These are phyloP conservation scores for Nadsonia fulvescens DNA, from an alignment of 805 yeast species.

Conservation along the genomic window DNA sequence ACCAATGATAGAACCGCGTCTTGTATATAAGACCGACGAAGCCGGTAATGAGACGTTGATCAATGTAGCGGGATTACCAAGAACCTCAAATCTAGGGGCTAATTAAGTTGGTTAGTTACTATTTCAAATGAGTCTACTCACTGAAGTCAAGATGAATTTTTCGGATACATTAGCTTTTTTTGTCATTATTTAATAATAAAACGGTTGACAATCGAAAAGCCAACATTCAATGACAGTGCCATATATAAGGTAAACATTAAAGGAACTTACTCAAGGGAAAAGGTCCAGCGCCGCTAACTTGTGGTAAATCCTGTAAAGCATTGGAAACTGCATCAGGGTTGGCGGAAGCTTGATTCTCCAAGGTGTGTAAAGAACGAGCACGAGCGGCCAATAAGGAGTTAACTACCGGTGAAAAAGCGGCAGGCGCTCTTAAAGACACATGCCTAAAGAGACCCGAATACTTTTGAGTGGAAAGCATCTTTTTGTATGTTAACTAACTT, in stretches of 20 bases:
- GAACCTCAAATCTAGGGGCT: constrained; percentile 23
- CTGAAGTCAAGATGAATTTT: too few species aligned
- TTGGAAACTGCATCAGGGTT: constrained; percentile 8
- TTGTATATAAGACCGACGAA: constrained; percentile 21
- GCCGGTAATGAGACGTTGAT: constrained; percentile 27
- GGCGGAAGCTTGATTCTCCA: constrained; percentile 1
- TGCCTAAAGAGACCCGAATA: too few species aligned
- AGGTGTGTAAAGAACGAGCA: constrained; percentile 2
- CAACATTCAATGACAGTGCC: too few species aligned
- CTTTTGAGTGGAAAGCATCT: too few species aligned
- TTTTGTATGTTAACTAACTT: too few species aligned
- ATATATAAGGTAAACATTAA: too few species aligned
- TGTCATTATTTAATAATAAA: too few species aligned
- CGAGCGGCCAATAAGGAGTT: too few species aligned
- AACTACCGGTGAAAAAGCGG: too few species aligned
- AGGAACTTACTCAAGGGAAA: constrained; percentile 20
- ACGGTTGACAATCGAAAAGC: too few species aligned
- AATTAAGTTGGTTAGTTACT: background rate
- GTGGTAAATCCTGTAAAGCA: constrained; percentile 12
- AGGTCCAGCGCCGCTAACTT: constrained; percentile 25
- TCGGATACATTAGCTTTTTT: too few species aligned
- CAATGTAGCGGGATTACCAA: constrained; percentile 26
- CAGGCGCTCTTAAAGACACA: too few species aligned
- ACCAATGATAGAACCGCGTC: constrained; percentile 27
- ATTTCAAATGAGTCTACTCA: background rate